Percentiles rank a stretch among this genome's conserved stretches.
phyloP scores from a whole-genome alignment of 139 green algal species.

The Micromonas pusilla region DNA sequence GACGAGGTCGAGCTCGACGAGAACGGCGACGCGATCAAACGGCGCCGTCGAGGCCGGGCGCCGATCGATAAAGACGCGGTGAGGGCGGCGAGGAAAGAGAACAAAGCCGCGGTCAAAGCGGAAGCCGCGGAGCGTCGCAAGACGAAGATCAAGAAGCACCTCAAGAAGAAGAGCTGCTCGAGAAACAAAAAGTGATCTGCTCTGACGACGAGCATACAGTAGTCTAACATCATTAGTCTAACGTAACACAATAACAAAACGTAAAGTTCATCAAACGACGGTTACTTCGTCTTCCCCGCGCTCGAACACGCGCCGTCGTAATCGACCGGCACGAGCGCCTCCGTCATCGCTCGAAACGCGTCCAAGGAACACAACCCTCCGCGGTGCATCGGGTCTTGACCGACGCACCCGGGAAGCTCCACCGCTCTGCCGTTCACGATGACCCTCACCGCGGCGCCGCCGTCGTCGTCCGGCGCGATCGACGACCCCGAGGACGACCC shows the following conservation, averaged over 20 bases:
- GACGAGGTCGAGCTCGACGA: neutral
- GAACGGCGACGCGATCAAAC: neutral
- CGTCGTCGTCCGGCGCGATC: neutral
- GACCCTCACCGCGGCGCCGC: neutral
- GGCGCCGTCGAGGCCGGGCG: neutral
- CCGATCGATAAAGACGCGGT: conserved; percentile 20
- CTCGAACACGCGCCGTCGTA: neutral
- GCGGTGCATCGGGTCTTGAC: neutral
- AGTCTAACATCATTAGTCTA: no score
- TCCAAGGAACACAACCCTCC: neutral
- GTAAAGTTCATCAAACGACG: neutral
- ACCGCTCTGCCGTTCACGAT: neutral
- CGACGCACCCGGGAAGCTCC: neutral
- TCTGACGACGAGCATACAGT: no score
- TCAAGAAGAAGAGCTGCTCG: conserved; percentile 77
- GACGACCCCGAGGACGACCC: neutral
- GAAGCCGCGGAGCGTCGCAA: conserved; percentile 78
- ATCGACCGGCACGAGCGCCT: neutral
- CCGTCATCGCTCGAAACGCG: neutral
- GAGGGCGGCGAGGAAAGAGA: conserved; percentile 43
- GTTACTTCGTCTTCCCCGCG: neutral
- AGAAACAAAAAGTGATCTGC: conserved; percentile 50
- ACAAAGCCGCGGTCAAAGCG: conserved; percentile 83
- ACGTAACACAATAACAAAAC: neutral
- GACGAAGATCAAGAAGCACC: conserved; percentile 83